Conservation (phyloP, 805 yeast species). For the Cyberlindnera saturnus region DNA sequence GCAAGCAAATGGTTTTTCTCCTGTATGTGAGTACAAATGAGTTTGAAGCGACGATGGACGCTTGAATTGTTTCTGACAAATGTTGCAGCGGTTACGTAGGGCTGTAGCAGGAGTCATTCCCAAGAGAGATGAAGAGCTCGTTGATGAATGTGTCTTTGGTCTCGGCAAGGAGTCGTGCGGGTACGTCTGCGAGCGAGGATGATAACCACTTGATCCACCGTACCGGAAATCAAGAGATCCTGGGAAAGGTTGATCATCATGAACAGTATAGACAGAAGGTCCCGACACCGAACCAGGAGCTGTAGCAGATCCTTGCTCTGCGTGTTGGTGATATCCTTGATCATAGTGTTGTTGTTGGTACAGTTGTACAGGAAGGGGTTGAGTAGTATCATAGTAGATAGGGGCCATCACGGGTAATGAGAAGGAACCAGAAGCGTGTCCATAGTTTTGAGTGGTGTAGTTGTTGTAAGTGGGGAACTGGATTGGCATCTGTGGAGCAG, state of each 20-base stretch:
- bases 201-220: not conserved
- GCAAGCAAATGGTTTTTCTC: conserved; percentile 70
- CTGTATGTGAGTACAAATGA: conserved; percentile 75
- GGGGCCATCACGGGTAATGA: conserved; percentile 1
- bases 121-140: conserved; percentile 4
- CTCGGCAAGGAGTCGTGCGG: conserved; percentile 9
- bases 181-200: conserved; percentile 16
- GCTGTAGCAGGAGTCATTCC: conserved; percentile 42
- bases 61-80: conserved; percentile 72
- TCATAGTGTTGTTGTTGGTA: conserved; percentile 1
- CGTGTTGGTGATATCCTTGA: not conserved
- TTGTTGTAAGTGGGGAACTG: conserved; percentile 1
- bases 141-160: conserved; percentile 10
- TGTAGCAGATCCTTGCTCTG: not conserved
- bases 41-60: conserved; percentile 79
- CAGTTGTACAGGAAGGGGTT: not conserved
- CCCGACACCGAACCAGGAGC: not conserved
- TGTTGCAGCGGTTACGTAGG: conserved; percentile 38
- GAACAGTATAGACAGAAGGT: not conserved
- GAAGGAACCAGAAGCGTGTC: conserved; percentile 1
- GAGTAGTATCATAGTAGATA: not conserved
- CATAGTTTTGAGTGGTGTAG: conserved; percentile 1
- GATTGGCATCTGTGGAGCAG: not conserved
- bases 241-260: conserved; percentile 21
- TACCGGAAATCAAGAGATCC: conserved; percentile 15